Evolutionary conservation across 257 asterid species (phyloP).

Genomic region (Apocynum venetum): DNA sequence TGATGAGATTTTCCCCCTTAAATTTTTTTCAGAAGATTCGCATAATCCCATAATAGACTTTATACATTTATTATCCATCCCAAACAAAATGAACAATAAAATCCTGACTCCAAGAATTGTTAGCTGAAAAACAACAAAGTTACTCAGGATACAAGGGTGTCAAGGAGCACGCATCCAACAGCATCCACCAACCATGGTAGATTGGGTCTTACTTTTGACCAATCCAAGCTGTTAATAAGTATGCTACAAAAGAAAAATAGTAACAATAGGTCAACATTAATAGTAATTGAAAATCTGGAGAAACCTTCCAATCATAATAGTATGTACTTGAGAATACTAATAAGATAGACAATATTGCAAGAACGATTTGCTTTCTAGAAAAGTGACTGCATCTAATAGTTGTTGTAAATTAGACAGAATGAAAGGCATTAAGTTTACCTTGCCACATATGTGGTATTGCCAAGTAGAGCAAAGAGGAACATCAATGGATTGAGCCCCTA

Average conservation of each 20-base stretch:
- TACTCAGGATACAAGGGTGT: conserved; percentile 58
- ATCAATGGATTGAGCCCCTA: conserved; percentile 78
- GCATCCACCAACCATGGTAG: conserved; percentile 81
- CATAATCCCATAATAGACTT: not conserved
- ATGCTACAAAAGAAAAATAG: conserved; percentile 40
- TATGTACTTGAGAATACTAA: not conserved
- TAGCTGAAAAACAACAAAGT: not conserved
- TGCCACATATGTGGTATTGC: conserved; percentile 63
- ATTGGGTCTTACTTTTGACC: conserved; percentile 56
- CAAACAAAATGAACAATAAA: not conserved
- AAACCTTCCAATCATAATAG: not conserved
- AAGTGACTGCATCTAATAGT: too few species aligned
- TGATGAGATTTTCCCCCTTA: not conserved
- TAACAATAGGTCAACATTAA: not conserved
- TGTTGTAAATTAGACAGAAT: not conserved
- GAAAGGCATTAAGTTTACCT: conserved; percentile 38
- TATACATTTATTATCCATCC: too few species aligned
- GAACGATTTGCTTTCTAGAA: not conserved
- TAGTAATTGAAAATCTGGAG: not conserved
- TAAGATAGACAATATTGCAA: not conserved
- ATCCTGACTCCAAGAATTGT: not conserved
- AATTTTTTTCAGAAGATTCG: not conserved
- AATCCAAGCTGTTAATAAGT: conserved; percentile 53
- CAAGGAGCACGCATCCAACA: conserved; percentile 64
- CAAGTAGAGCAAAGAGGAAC: conserved; percentile 75